A percentile compares a stretch with the other conserved stretches of the same genome.
phyloP scores from a whole-genome alignment of 208 protist species.

The Crithidia bombi region DNA sequence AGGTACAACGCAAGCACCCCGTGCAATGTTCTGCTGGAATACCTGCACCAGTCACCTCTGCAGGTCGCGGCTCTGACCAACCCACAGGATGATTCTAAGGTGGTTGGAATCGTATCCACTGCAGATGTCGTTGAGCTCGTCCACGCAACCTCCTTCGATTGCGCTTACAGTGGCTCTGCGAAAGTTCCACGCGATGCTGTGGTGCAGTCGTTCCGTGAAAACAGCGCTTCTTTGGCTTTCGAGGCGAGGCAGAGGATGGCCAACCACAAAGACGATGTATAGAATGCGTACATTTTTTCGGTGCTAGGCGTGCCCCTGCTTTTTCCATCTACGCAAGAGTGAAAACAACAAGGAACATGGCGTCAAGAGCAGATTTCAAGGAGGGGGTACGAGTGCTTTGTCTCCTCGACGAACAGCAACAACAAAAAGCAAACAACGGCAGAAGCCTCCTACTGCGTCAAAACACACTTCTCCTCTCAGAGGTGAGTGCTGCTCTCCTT shows the following conservation, averaged over 20 bases:
- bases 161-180: slow-evolving; percentile 25
- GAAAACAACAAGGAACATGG: slow-evolving; percentile 28
- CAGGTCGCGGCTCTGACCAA: slow-evolving; percentile 48
- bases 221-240: slow-evolving; percentile 19
- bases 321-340: slow-evolving; percentile 3
- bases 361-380: too few relatives aligned
- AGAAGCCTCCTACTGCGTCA: too few relatives aligned
- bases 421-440: too few relatives aligned
- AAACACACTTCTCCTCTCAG: too few relatives aligned
- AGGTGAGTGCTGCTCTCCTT: too few relatives aligned
- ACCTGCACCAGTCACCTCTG: slow-evolving; percentile 52
- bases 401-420: too few relatives aligned
- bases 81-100: slow-evolving; percentile 29
- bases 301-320: slow-evolving; percentile 1
- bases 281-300: neutral
- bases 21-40: slow-evolving; percentile 50
- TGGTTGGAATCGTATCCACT: slow-evolving; percentile 61
- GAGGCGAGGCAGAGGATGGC: slow-evolving; percentile 14
- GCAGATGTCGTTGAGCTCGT: slow-evolving; percentile 63
- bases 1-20: slow-evolving; percentile 46
- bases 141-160: slow-evolving; percentile 60
- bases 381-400: too few relatives aligned
- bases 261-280: neutral
- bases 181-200: slow-evolving; percentile 19
- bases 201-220: slow-evolving; percentile 35